Base-by-base conservation (phyloP, 2,329 filamentous ascomycete species). In the Botryosphaeria agaves region DNA sequence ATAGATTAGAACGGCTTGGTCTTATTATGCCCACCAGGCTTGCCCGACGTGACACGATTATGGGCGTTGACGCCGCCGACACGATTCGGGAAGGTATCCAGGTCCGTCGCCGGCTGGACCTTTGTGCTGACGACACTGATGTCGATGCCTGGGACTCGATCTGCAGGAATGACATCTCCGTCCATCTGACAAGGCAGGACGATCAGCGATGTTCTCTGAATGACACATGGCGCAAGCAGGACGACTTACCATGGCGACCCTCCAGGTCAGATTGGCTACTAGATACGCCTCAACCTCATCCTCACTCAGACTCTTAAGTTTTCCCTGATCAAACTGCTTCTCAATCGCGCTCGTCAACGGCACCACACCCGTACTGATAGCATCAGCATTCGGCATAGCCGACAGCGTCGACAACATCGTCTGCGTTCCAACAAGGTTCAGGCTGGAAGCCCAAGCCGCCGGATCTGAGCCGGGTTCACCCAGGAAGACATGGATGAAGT, bases 401-500 rank as follows among this genome's bases (percentile, higher is more conserved):
- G 31, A 7, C n/a, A 28, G 32, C 18, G 45, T 49, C 12, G 49
- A 45, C 34, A 64, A 58, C 2, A 62, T 47, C 11, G 64, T 66
- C 38, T 76, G 64, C 0, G 66, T 67, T 2, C 77, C 77, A 3
- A 76, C 61, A 7, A 76, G 59, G 36, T 67, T 73, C 1, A 52
- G 43, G 0, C 66, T 61, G 24, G 48, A 46, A 1, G 59, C 45
- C 74, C 75, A 80, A 1, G 47, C 41, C 4, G 38, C 38, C 2
- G 57, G 42, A 3, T 43, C 39, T 1, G 64, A 34, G 14, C 43
- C 55, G 2, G 60, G 54, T 8, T 18, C n/a, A 0, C 73, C 78
- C 2, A 83, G 46, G 51, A 84, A 85, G 34, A 85, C 56, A 44
- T 76, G 69, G 14, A 87, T 57, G 32, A 60, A 62, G 42, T 76